These are phyloP conservation scores for Xylaria polymorpha DNA, from an alignment of 2,329 filamentous ascomycete genomes.

Conservation along the genomic window DNA sequence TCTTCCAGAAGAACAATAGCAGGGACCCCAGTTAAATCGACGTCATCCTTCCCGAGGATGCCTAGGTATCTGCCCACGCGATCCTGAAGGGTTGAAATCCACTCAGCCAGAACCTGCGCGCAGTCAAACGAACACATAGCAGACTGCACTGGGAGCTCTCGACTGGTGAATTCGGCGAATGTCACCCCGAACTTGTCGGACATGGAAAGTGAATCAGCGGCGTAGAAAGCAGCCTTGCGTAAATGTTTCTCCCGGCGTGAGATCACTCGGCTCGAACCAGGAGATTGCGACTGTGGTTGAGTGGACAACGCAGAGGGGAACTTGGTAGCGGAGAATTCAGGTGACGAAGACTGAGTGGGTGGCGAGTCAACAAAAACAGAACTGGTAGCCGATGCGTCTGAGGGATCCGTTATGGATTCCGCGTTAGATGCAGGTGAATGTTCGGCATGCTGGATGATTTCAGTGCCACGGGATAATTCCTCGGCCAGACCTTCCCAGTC, in stretches of 20 bases:
- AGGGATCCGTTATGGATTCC: constrained; percentile 60
- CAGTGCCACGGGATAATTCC: constrained; percentile 81
- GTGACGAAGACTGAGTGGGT: constrained; percentile 62
- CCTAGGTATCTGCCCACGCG: constrained; percentile 91
- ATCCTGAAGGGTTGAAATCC: constrained; percentile 92
- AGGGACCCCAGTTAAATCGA: constrained; percentile 83
- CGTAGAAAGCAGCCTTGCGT: constrained; percentile 94
- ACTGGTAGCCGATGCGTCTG: constrained; percentile 60
- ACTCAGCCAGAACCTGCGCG: constrained; percentile 92
- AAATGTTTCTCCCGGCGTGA: constrained; percentile 87
- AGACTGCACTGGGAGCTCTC: constrained; percentile 88
- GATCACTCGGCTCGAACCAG: constrained; percentile 58
- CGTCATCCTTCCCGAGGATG: constrained; percentile 82
- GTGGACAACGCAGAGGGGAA: constrained; percentile 46
- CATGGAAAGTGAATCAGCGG: constrained; percentile 89
- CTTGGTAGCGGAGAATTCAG: constrained; percentile 58
- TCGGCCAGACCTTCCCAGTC: constrained; percentile 94
- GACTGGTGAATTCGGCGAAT: constrained; percentile 83
- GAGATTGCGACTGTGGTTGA: constrained; percentile 46
- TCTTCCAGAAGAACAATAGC: constrained; percentile 91
- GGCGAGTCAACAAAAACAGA: constrained; percentile 65
- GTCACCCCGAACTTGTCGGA: constrained; percentile 87
- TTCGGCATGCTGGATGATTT: constrained; percentile 79
- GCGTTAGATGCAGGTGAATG: constrained; percentile 65
- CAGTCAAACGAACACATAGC: constrained; percentile 95